Percentiles rank a stretch among this genome's conserved stretches.
Evolutionary conservation across 1,139 yeast genomes (phyloP).

Genomic region (Zygosaccharomyces pseudobailii): DNA sequence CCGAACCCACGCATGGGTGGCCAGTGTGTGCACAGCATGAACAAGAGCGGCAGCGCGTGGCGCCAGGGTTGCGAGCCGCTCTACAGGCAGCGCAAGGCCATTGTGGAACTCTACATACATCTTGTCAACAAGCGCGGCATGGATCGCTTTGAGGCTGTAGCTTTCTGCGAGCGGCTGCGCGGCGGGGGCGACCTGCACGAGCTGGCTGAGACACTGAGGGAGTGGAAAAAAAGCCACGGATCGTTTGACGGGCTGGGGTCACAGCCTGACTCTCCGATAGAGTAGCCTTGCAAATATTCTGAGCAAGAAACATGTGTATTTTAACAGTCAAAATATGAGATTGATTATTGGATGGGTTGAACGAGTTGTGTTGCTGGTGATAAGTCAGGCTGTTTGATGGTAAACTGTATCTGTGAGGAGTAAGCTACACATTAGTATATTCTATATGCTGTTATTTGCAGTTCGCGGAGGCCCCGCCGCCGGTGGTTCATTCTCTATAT

Average conservation of each 20-base stretch:
- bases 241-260: conserved; percentile 17
- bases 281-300: too few species aligned
- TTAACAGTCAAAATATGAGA: too few species aligned
- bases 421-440: too few species aligned
- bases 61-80: conserved; percentile 20
- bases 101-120: conserved; percentile 31
- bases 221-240: conserved; percentile 24
- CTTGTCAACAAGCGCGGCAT: conserved; percentile 23
- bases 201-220: conserved; percentile 19
- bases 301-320: too few species aligned
- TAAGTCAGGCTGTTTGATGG: too few species aligned
- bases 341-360: too few species aligned
- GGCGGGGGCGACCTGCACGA: conserved; percentile 10
- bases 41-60: conserved; percentile 29
- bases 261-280: too few species aligned
- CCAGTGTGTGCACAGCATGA: conserved; percentile 33
- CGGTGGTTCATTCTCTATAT: too few species aligned
- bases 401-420: too few species aligned
- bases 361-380: too few species aligned
- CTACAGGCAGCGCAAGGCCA: conserved; percentile 28
- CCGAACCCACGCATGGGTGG: conserved; percentile 27
- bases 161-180: conserved; percentile 21
- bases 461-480: too few species aligned
- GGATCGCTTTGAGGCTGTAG: conserved; percentile 27
- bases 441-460: too few species aligned